Evolutionary conservation across 2,329 filamentous ascomycete genomes (phyloP), one percentile per base, ranked within the genome.

Genomic region (Claviceps maximensis): DNA sequence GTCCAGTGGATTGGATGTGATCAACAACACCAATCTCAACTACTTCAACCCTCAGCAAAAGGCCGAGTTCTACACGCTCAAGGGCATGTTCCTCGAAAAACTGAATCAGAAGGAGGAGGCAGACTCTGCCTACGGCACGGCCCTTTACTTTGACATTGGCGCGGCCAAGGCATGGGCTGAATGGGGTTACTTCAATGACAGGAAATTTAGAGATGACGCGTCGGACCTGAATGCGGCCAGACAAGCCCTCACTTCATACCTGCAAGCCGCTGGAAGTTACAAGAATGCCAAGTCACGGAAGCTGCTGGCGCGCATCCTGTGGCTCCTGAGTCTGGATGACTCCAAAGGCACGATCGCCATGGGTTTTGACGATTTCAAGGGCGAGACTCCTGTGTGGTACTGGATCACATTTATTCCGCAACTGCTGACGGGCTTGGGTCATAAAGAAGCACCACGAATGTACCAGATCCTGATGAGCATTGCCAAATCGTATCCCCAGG

Each of bases 331-430:
- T 68, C 75, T 98, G 59, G 93, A 98, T 63, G 89, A 96, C 62
- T 77, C 87, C 0, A 88, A 89, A 64, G 88, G 88, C 13, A 84
- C 80, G 40, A 84, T 98, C 55, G 86, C 88, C 0, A 77, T 82
- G 60, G 89, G 91, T 13, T 98, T 96, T 59, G 89, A 95, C 58
- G 88, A 91, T 60, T 98, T 93, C 73, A 96, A 97, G 74, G 93
- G 93, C 50, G 94, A 98, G 61, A 95, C 89, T 2, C 89, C 90
- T 0, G 89, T 95, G 13, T 99, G 93, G 93, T 98, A 97, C 71
- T 99, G 93, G 93, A 96, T 97, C 60, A 97, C 91, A 0, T 98
- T 95, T 67, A 97, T 99, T 58, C 93, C 93, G 19, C 93, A 99
- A 68, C 78, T 99, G 44, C 80, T 99, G 33, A 91, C 89, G 45